Evolutionary conservation across 371 early-diverging fungal species (phyloP).

Genomic region (Globomyces sp.): DNA sequence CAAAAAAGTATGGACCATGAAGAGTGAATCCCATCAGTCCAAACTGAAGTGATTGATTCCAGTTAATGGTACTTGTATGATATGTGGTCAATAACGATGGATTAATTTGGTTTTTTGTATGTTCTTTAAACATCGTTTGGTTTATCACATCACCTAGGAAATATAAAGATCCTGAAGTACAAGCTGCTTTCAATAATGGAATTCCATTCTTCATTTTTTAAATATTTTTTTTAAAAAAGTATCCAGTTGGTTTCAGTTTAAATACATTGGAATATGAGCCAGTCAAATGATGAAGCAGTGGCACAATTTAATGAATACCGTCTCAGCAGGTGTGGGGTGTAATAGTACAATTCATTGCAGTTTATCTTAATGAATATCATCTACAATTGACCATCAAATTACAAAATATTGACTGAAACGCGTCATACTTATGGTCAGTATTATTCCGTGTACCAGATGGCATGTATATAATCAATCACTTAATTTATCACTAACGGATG

Average conservation of each 20-base stretch:
- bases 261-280: neutral
- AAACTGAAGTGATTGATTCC: slow-evolving; percentile 23
- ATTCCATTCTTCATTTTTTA: slow-evolving; percentile 2
- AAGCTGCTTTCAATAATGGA: slow-evolving; percentile 17
- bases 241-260: neutral
- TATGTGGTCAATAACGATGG: neutral
- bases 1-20: slow-evolving; percentile 30
- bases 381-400: no score
- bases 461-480: no score
- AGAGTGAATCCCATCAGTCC: slow-evolving; percentile 24
- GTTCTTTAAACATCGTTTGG: slow-evolving; percentile 18
- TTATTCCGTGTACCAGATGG: no score
- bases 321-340: no score
- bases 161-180: slow-evolving; percentile 24
- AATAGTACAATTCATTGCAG: no score
- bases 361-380: no score
- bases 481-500: no score
- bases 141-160: slow-evolving; percentile 24
- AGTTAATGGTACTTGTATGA: slow-evolving; percentile 9
- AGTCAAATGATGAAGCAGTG: neutral
- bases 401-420: no score
- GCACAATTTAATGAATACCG: neutral
- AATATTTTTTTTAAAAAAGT: no score
- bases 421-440: no score
- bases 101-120: neutral